Evolutionary conservation across 1,139 yeast species (phyloP), one percentile per base, ranked within the genome.

Genomic region (Meyerozyma sp.): DNA sequence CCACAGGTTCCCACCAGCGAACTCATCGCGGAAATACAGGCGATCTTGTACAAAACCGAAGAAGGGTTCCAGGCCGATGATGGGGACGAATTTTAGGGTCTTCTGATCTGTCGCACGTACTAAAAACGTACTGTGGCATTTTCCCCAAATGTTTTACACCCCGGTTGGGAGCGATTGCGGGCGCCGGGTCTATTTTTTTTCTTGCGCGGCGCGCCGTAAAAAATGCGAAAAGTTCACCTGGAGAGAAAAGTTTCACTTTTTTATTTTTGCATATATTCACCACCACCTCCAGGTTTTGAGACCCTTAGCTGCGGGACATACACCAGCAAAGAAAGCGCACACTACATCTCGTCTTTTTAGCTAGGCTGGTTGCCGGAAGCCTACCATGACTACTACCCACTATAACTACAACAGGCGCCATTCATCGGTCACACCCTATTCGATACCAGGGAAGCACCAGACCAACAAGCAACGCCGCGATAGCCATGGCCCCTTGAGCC

Each of bases 31-130:
- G 84, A 84, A 54, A 73, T 90, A 32, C 93, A 86, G 59, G 80
- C 79, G 29, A 86, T 88, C 18, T 65, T 90, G 50, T 90, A 89
- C 57, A 78, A 85, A 7, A 85, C 95, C 0, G 91, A 85, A 49
- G 95, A 86, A 51, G 93, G 95, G 1, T 81, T 82, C 52, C 76
- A 75, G 49, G 63, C 69, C 13, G 77, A 76, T 13, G 70, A 65
- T 36, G 66, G 61, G 26, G 63, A 54, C 16, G 55, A 51, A 18
- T 34, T 34, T 18, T 34, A 13, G 13, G 16, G 16, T 28, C 5
- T 13, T 8, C n/a, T 8, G 6, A n/a, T 28, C 14, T 28, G 3
- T 28, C 32, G 5, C 13, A 28, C n/a, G 14, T 13, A 28, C 11
- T 5, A 28, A 21, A 21, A 21, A 6, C 23, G 23, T 4, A 28